A percentile compares a stretch with the other conserved stretches of the same genome.
These are phyloP conservation scores for Fragaria nilgerrensis DNA, from an alignment of 306 rosid genomes.

Conservation along the genomic window DNA sequence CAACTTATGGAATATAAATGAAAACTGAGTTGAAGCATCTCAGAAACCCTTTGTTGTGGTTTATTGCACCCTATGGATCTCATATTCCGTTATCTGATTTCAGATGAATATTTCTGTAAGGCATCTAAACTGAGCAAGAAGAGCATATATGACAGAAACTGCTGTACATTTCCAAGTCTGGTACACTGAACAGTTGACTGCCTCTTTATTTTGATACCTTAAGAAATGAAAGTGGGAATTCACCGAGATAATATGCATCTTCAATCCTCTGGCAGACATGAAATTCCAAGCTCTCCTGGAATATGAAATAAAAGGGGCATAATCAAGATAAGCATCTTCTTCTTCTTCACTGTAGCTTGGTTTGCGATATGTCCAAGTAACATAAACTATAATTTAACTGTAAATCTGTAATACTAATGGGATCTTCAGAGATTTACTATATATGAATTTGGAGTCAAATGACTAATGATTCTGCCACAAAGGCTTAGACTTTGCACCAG, in stretches of 20 bases:
- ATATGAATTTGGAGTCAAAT: conserved; percentile 6
- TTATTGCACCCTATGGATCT: not conserved
- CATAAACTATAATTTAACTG: not conserved
- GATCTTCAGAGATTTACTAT: conserved; percentile 4
- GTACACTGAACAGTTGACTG: not conserved
- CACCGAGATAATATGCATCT: conserved; percentile 13
- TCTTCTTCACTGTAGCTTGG: not conserved
- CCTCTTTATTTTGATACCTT: conserved; percentile 9
- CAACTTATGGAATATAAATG: conserved; percentile 17
- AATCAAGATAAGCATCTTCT: conserved; percentile 24
- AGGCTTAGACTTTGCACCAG: not conserved
- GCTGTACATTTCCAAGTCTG: not conserved
- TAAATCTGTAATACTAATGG: not conserved
- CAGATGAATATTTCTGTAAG: conserved; percentile 18
- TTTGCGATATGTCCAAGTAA: not conserved
- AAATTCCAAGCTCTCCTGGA: conserved; percentile 26
- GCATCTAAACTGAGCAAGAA: conserved; percentile 9
- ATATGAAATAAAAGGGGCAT: conserved; percentile 13
- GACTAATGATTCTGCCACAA: not conserved
- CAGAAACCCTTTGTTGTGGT: conserved; percentile 4
- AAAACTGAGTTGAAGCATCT: conserved; percentile 28
- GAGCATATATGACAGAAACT: not conserved
- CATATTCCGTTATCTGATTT: not conserved
- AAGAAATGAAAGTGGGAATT: conserved; percentile 18
- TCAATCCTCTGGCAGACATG: conserved; percentile 17